Base-by-base conservation (phyloP, 2,329 filamentous ascomycete species). In the Decorospora gaudefroyi region DNA sequence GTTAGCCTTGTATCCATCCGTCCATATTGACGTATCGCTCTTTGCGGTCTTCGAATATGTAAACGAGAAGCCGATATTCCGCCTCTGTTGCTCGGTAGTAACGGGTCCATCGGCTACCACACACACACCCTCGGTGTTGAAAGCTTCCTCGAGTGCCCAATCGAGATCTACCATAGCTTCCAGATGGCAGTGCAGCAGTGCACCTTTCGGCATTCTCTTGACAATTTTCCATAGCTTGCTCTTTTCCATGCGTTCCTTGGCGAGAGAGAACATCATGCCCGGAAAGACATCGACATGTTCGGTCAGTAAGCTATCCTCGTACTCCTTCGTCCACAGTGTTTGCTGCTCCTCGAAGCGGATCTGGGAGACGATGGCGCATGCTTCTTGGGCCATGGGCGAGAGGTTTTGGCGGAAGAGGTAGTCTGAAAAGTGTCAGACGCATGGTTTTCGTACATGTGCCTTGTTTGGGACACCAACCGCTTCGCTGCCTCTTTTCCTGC, bases 261-360 rank as follows among this genome's bases (percentile, higher is more conserved):
- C 90, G 23, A 92, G 78, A 23, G 82, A 85, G 72, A 96, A 96
- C 87, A 95, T 93, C 86, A 96, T 95, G 8, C 91, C 91, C 0
- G 90, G 90, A 65, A 87, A 89, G 36, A 92, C 75, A 55, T 83
- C 82, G 49, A 82, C 79, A 57, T 83, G 77, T 42, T 82, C 73
- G 52, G 81, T 79, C 3, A 85, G 84, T 3, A 90, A 74, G 30
- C 78, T 78, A 62, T 91, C 84, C 59, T 92, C 87, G 35, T 87
- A 81, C 31, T 82, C 79, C 21, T 81, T 76, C 7, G 85, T 90
- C 91, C 90, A 96, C 47, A 92, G 75, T 2, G 82, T 85, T 38
- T 78, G 75, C 61, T 85, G 82, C 73, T 97, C 92, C 59, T 88
- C 81, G 37, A 83, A 80, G 29, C 90, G 84, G 62, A 96, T 93